These are phyloP conservation scores for Pichia scutulata DNA, from an alignment of 805 yeast species.

Conservation along the genomic window DNA sequence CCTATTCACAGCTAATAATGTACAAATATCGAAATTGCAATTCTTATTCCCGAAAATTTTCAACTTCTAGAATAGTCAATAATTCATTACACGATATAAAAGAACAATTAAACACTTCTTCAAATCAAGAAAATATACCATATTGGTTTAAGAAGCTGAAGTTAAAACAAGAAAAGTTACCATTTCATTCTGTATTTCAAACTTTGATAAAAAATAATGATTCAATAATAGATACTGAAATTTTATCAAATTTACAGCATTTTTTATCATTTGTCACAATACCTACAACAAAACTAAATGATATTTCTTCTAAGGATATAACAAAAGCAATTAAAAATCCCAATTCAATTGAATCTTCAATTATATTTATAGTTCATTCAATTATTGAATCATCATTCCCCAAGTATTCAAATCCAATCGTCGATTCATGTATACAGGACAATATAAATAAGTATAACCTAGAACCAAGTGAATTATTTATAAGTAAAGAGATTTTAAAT, in stretches of 20 bases:
- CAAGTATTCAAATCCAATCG: conserved; percentile 2
- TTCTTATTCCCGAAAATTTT: background rate
- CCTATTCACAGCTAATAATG: background rate
- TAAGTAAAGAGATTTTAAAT: conserved; percentile 5
- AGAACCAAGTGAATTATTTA: conserved; percentile 3
- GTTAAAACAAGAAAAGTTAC: conserved; percentile 7
- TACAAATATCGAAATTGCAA: background rate
- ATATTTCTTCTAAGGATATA: background rate
- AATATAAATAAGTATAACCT: background rate
- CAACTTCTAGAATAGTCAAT: background rate
- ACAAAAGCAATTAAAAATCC: conserved; percentile 1
- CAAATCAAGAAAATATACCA: background rate
- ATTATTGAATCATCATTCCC: conserved; percentile 11
- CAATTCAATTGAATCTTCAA: conserved; percentile 20
- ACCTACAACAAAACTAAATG: background rate
- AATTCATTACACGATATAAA: background rate
- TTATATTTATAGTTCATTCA: conserved; percentile 19
- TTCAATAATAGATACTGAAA: background rate
- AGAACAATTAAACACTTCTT: background rate
- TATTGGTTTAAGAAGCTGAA: conserved; percentile 8
- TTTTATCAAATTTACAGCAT: conserved; percentile 10
- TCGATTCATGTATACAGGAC: background rate
- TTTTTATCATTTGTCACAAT: conserved; percentile 3
- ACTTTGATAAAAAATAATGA: background rate
- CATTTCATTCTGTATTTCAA: conserved; percentile 4